These are phyloP conservation scores for Aquilaria sinensis DNA, from an alignment of 345 rosid genomes.

Conservation along the genomic window DNA sequence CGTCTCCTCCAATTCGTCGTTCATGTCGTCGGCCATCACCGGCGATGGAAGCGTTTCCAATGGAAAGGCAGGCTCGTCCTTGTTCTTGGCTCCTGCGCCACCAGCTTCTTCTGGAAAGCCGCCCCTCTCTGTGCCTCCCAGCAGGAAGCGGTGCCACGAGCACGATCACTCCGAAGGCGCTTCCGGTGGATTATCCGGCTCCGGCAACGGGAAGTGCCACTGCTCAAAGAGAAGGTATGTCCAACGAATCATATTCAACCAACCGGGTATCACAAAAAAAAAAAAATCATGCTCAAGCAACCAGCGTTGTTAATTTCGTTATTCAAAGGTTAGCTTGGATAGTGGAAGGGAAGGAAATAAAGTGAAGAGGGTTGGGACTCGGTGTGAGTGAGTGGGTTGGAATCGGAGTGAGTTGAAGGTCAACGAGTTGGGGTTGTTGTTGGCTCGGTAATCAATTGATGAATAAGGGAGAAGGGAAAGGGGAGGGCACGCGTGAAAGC, in stretches of 20 bases:
- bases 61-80: constrained; percentile 66
- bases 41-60: constrained; percentile 95
- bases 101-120: constrained; percentile 64
- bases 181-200: constrained; percentile 62
- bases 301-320: too few relatives aligned
- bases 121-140: constrained; percentile 53
- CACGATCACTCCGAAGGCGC: constrained; percentile 49
- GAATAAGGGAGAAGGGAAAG: not conserved
- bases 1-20: constrained; percentile 79
- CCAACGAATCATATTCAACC: too few relatives aligned
- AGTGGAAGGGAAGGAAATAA: too few relatives aligned
- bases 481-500: constrained; percentile 28
- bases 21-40: constrained; percentile 78
- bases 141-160: constrained; percentile 66
- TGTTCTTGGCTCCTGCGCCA: constrained; percentile 45
- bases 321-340: too few relatives aligned
- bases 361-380: not conserved
- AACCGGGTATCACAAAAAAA: too few relatives aligned
- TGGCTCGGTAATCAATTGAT: not conserved
- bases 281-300: too few relatives aligned
- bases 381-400: not conserved
- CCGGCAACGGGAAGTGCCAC: constrained; percentile 64
- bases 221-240: constrained; percentile 82
- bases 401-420: constrained; percentile 5
- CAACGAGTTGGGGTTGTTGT: constrained; percentile 20